Percentiles rank a stretch among this genome's conserved stretches.
These are phyloP conservation scores for Endothia cerciana DNA, from an alignment of 2,329 filamentous ascomycete genomes.

Conservation along the genomic window DNA sequence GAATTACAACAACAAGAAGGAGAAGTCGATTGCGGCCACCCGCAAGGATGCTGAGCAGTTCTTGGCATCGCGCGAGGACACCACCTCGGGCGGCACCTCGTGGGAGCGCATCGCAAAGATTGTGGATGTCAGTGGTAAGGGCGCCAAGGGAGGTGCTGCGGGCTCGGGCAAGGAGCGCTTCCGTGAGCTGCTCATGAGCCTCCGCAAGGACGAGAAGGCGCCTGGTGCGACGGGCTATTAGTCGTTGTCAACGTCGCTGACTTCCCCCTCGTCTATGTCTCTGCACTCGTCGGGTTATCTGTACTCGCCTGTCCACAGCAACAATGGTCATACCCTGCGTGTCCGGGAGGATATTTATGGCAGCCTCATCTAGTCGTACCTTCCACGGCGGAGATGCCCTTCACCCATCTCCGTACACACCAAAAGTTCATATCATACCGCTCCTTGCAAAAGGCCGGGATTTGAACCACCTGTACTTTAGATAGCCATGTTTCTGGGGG, in stretches of 20 bases:
- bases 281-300: conserved; percentile 15
- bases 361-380: conserved; percentile 25
- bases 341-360: conserved; percentile 27
- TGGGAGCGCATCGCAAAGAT: conserved; percentile 98
- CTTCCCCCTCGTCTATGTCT: conserved; percentile 23
- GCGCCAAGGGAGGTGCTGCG: conserved; percentile 79
- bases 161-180: conserved; percentile 96
- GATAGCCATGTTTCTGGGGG: conserved; percentile 14
- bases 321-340: conserved; percentile 6
- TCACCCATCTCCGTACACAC: neutral
- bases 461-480: conserved; percentile 27
- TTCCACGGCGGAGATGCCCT: neutral
- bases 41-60: conserved; percentile 93
- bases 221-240: conserved; percentile 62
- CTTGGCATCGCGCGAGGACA: conserved; percentile 85
- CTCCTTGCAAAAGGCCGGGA: conserved; percentile 4
- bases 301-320: conserved; percentile 5
- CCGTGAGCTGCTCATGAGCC: conserved; percentile 81
- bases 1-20: conserved; percentile 98
- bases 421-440: conserved; percentile 2
- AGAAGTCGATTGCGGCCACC: conserved; percentile 88
- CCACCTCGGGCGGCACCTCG: conserved; percentile 90
- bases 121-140: conserved; percentile 96
- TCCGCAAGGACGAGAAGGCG: conserved; percentile 92
- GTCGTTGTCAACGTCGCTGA: conserved; percentile 25